Evolutionary conservation across 257 asterid species (phyloP).

Genomic region (Leonotis leonurus): DNA sequence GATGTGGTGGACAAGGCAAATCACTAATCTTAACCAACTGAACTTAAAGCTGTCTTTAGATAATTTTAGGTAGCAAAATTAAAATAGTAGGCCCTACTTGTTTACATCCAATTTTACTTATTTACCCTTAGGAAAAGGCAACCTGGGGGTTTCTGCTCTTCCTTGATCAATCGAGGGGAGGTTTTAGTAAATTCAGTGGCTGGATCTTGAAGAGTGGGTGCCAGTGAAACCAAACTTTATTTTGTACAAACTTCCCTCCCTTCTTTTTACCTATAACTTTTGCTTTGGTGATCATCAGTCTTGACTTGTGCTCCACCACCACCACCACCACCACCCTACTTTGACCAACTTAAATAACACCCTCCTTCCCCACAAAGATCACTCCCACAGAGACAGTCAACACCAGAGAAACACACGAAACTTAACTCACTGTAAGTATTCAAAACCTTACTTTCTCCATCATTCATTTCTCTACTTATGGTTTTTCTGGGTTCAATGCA

Average conservation of each 20-base stretch:
- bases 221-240: constrained; percentile 46
- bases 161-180: constrained; percentile 8
- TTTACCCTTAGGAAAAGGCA: constrained; percentile 22
- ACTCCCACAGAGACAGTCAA: constrained; percentile 10
- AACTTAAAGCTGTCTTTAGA: constrained; percentile 28
- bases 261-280: constrained; percentile 33
- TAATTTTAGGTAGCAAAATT: constrained; percentile 20
- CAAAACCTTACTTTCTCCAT: neutral
- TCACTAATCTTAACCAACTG: constrained; percentile 15
- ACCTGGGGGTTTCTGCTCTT: neutral
- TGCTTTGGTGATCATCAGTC: constrained; percentile 48
- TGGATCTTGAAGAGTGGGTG: constrained; percentile 26
- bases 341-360: too few relatives aligned
- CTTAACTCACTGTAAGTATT: constrained; percentile 30
- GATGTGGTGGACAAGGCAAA: constrained; percentile 37
- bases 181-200: constrained; percentile 25
- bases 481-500: neutral
- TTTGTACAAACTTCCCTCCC: constrained; percentile 79
- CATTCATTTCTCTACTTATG: neutral
- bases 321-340: constrained; percentile 33
- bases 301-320: constrained; percentile 38
- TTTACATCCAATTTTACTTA: constrained; percentile 17
- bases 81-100: too few relatives aligned
- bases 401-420: constrained; percentile 11
- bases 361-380: constrained; percentile 39